Conservation (phyloP, 495 filamentous ascomycete genomes). For the Neohortaea acidophila region DNA sequence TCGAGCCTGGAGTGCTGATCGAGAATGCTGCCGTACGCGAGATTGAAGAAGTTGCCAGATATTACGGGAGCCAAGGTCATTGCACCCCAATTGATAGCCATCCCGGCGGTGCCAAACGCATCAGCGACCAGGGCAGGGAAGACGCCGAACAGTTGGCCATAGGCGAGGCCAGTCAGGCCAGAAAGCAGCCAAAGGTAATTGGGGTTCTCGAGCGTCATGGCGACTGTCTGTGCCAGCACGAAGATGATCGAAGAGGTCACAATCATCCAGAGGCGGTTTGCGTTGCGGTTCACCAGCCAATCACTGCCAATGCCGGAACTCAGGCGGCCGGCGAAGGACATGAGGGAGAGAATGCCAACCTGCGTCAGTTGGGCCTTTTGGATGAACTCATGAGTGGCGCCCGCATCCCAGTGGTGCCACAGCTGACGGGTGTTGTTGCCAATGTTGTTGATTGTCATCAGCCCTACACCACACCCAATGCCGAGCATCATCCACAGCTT, state of each 20-base stretch:
- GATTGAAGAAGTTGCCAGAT: constrained; percentile 79
- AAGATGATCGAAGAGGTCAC: constrained; percentile 65
- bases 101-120: constrained; percentile 76
- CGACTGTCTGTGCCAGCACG: constrained; percentile 63
- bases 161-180: constrained; percentile 69
- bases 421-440: constrained; percentile 69
- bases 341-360: constrained; percentile 78
- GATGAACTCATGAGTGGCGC: constrained; percentile 56
- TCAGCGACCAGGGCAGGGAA: constrained; percentile 86
- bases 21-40: constrained; percentile 69
- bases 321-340: constrained; percentile 69
- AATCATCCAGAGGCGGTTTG: constrained; percentile 80
- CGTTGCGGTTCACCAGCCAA: constrained; percentile 61
- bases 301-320: constrained; percentile 78
- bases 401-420: constrained; percentile 71
- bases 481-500: constrained; percentile 74
- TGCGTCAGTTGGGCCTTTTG: constrained; percentile 75
- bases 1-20: constrained; percentile 61
- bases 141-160: constrained; percentile 89
- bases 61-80: constrained; percentile 82
- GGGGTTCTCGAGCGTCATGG: constrained; percentile 64
- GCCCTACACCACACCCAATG: constrained; percentile 73
- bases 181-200: constrained; percentile 65
- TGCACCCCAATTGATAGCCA: constrained; percentile 60
- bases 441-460: constrained; percentile 99